Conservation (phyloP, 1,139 yeast genomes). For the Pichia sp. region DNA sequence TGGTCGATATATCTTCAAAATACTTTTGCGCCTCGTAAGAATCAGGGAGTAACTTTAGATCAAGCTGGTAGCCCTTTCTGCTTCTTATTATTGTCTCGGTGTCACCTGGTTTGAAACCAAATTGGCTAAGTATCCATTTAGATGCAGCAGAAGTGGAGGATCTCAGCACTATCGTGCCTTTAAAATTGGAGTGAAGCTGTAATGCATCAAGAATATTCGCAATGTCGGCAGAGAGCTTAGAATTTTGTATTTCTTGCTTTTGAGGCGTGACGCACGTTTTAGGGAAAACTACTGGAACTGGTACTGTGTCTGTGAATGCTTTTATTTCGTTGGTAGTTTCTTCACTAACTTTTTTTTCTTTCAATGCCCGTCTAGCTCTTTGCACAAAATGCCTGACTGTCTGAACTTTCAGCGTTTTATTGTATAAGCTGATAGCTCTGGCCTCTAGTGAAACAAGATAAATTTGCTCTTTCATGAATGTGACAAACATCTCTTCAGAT, state of each 20-base stretch:
- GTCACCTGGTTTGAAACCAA: neutral
- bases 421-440: constrained; percentile 28
- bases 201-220: constrained; percentile 1
- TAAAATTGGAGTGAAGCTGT: constrained; percentile 5
- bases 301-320: constrained; percentile 27
- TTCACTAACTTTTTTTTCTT: constrained; percentile 33
- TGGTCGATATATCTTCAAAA: constrained; percentile 39
- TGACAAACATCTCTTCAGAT: constrained; percentile 48
- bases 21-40: constrained; percentile 36
- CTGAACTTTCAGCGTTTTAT: constrained; percentile 24
- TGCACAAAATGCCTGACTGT: constrained; percentile 30
- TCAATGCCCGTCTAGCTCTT: constrained; percentile 31
- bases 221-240: neutral
- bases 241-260: neutral
- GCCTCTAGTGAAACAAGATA: constrained; percentile 42
- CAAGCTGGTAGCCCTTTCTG: constrained; percentile 8
- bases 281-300: constrained; percentile 23
- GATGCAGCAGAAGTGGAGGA: constrained; percentile 6
- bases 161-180: constrained; percentile 12
- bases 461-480: constrained; percentile 56
- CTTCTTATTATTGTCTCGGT: neutral
- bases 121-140: constrained; percentile 12
- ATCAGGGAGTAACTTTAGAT: constrained; percentile 41
- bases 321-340: constrained; percentile 44
- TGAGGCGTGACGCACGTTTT: neutral